Evolutionary conservation across 768 basidiomycete species (phyloP).

Genomic region (Pulveroboletus sp.): DNA sequence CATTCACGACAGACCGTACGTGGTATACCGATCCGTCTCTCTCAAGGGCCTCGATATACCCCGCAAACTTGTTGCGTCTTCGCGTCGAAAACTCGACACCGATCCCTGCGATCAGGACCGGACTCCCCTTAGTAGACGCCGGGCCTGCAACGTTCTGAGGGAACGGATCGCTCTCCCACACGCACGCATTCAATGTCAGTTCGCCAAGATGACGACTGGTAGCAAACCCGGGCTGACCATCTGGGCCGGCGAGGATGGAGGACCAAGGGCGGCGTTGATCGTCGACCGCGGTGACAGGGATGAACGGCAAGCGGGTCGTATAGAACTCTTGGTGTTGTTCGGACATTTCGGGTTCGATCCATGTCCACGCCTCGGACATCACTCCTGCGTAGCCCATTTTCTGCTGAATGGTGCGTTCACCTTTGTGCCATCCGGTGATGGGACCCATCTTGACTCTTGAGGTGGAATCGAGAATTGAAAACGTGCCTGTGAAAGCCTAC

Average conservation of each 20-base stretch:
- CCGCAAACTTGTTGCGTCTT: conserved; percentile 63
- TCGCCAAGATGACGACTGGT: conserved; percentile 35
- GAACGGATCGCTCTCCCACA: conserved; percentile 61
- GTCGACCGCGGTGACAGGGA: conserved; percentile 58
- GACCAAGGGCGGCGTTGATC: conserved; percentile 53
- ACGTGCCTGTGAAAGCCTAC: too few species aligned
- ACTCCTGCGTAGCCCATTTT: conserved; percentile 43
- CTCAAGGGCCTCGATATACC: conserved; percentile 39
- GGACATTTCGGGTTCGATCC: conserved; percentile 46
- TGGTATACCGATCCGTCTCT: conserved; percentile 33
- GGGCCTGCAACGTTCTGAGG: conserved; percentile 29
- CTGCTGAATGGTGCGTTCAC: conserved; percentile 49
- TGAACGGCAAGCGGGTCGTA: conserved; percentile 46
- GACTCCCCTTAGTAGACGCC: not conserved
- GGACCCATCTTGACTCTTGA: conserved; percentile 21
- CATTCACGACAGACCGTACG: conserved; percentile 40
- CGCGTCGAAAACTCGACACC: conserved; percentile 60
- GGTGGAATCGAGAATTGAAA: not conserved
- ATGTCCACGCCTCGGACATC: conserved; percentile 36
- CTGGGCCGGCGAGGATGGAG: conserved; percentile 46
- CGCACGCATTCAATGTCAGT: conserved; percentile 36
- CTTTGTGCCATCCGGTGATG: conserved; percentile 40
- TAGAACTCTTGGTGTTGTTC: conserved; percentile 51
- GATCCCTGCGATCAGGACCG: conserved; percentile 52
- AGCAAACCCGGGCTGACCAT: conserved; percentile 46